Base-by-base conservation (phyloP, 176 grass and related monocot genomes). In the Olyra latifolia region DNA sequence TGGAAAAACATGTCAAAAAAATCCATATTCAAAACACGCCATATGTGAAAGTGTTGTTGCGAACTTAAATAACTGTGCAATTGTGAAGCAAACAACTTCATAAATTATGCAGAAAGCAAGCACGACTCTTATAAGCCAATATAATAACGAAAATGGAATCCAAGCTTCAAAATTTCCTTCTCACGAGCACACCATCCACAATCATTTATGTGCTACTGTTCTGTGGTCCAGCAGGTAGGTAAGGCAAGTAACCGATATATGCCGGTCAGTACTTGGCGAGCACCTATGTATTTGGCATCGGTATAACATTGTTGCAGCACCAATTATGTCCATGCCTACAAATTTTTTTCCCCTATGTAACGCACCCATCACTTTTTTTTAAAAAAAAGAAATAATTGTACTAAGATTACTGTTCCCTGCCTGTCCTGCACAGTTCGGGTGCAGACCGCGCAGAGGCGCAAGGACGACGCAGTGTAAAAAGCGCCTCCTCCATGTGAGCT, bases 131-230 rank as follows among this genome's bases (percentile, higher is more conserved):
- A 28, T 7, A 52, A 62, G 23, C 40, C 43, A 30, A 29, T 52
- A 19, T 70, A 28, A 29, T 52, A 77, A 62, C 17, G 32, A 25
- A 32, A 66, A 54, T 43, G 35, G 65, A 71, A 71, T 77, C 72
- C 62, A 44, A 9, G 24, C 17, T 52, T 20, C 7, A 82, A 25
- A 82, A 25, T 49, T 58, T 59, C 19, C 50, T 45, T 46, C 32
- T 13, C 58, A 41, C 0, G 27, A 69, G 30, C 32, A 67, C 12
- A 62, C 16, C 71, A 69, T 29, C 22, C 17, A 57, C 40, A 59
- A 71, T 76, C 62, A 85, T 64, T 84, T 85, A 56, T 75, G 63
- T 43, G 82, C 64, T 23, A 80, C 62, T 75, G 55, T 89, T 25
- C 1, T 19, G 62, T 89, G 76, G 76, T 85, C 87, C 70, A 84